Base-by-base conservation (phyloP, 164 flowering plant genomes). In the Brasenia schreberi region DNA sequence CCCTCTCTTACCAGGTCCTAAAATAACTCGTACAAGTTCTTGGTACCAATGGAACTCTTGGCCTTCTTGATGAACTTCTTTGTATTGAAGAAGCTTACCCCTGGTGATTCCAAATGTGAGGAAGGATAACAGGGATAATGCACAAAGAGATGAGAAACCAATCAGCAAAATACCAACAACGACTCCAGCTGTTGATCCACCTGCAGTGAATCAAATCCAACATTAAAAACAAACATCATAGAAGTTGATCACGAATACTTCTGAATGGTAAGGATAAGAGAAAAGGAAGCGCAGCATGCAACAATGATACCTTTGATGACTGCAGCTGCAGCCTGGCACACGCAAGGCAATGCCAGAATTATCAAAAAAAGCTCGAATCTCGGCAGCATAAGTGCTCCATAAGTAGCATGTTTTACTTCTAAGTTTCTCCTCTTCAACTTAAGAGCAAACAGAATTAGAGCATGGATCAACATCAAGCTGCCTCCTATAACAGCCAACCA, bases 1-100 rank as follows among this genome's bases (percentile, higher is more conserved):
- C 62, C 96, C 97, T 79, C 88, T 78, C 73, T 90, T 94, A 42
- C 97, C 97, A 16, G 98, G 98, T 66, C 98, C 98, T n/a, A 94
- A 68, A 6, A 95, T 87, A 23, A 79, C 92, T 52, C 95, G 79
- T 56, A 87, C 67, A 17, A 94, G 66, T 1, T 85, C 97, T 73
- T 84, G 95, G 74, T 89, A 94, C 96, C 98, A 90, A 66, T 85
- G 91, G 66, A 78, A 83, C 59, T 65, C 69, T 71, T 70, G 78
- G 42, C 91, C 95, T 76, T 76, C 96, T 80, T 81, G 89, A 71
- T 94, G 98, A 45, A 94, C 84, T 77, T 94, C 98, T 76, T 90
- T 94, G 76, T 94, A 94, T 64, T 87, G 96, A 65, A 94, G 90
- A 66, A 89, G 80, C 82, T 84, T 90, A 42, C 95, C 96, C 18